These are phyloP conservation scores for Sarcodon aspratus DNA, from an alignment of 768 basidiomycete genomes.

Conservation along the genomic window DNA sequence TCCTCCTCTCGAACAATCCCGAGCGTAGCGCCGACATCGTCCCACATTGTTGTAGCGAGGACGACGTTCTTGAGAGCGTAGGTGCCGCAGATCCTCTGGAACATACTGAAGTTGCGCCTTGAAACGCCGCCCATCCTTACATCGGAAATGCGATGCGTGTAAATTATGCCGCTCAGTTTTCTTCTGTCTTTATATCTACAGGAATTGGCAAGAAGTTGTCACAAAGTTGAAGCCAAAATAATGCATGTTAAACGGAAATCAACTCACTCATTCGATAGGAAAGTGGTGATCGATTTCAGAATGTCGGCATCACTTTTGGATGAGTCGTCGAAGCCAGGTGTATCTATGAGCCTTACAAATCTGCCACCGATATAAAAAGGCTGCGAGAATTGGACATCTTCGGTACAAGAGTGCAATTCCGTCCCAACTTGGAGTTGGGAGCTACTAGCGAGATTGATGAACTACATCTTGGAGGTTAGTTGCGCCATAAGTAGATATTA, in stretches of 20 bases:
- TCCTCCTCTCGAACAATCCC: constrained; percentile 6
- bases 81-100: constrained; percentile 23
- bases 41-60: constrained; percentile 30
- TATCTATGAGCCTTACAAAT: constrained; percentile 38
- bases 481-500: constrained; percentile 1
- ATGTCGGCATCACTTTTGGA: constrained; percentile 6
- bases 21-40: constrained; percentile 7
- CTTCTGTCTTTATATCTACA: constrained; percentile 4
- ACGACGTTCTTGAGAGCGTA: constrained; percentile 16
- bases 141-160: constrained; percentile 23
- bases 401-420: constrained; percentile 38
- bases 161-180: constrained; percentile 20
- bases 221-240: too few species aligned
- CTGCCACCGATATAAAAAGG: constrained; percentile 32
- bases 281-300: not conserved
- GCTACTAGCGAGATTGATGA: constrained; percentile 40
- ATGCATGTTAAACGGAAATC: not conserved
- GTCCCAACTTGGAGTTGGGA: constrained; percentile 34
- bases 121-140: constrained; percentile 21
- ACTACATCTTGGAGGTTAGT: constrained; percentile 20
- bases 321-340: constrained; percentile 47
- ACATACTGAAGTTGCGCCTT: constrained; percentile 19
- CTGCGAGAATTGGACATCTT: constrained; percentile 28
- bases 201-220: too few species aligned
- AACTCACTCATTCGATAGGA: not conserved